These are phyloP conservation scores for Cryphonectria carpinicola DNA, from an alignment of 2,329 filamentous ascomycete genomes.

Conservation along the genomic window DNA sequence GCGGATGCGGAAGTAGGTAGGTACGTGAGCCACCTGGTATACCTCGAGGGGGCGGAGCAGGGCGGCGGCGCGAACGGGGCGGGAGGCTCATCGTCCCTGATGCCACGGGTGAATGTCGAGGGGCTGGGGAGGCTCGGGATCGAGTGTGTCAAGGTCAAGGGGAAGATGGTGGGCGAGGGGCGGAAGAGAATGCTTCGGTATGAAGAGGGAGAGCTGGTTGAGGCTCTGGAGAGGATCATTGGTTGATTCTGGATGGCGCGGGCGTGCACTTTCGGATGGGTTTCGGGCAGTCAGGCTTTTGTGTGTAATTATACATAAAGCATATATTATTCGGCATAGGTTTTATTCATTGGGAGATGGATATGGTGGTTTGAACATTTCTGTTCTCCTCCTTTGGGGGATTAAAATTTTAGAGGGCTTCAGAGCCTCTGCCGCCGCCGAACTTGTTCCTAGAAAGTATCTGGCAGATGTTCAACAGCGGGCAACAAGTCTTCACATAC, in stretches of 20 bases:
- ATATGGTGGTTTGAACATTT: background rate
- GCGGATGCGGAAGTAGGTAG: slow-evolving; percentile 47
- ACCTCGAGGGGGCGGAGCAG: slow-evolving; percentile 64
- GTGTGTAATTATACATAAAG: background rate
- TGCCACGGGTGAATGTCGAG: slow-evolving; percentile 71
- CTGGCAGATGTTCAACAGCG: no score
- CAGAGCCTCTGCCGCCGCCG: background rate
- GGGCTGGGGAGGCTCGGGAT: slow-evolving; percentile 71
- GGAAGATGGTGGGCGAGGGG: slow-evolving; percentile 58
- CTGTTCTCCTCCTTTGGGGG: background rate
- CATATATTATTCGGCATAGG: background rate
- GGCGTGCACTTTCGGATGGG: no score
- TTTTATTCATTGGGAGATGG: background rate
- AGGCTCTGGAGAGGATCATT: slow-evolving; percentile 57
- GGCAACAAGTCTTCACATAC: no score
- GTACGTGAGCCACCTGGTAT: slow-evolving; percentile 84
- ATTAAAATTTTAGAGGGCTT: background rate
- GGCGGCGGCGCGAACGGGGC: background rate
- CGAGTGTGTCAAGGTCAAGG: slow-evolving; percentile 77
- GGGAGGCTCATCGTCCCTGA: slow-evolving; percentile 48
- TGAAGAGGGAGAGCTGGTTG: slow-evolving; percentile 73
- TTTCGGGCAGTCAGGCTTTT: background rate
- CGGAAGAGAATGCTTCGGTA: slow-evolving; percentile 64
- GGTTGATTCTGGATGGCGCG: background rate
- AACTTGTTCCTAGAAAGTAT: background rate